Conservation (phyloP, 2,329 filamentous ascomycete species). For the Botryotinia calthae region DNA sequence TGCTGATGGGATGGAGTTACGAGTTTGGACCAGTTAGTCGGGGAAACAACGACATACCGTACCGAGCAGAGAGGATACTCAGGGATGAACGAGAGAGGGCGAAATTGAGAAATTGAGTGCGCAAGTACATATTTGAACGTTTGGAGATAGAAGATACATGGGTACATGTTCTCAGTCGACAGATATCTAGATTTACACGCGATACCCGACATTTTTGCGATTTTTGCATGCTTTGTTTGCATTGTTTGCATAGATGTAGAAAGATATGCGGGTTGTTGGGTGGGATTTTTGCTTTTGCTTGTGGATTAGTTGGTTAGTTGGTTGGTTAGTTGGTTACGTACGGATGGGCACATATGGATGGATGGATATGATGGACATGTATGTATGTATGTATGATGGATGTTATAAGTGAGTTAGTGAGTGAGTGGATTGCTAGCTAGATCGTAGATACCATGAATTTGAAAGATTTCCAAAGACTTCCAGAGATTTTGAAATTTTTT, state of each 20-base stretch:
- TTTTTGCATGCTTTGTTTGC: not conserved
- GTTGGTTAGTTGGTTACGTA: not conserved
- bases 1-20: not conserved
- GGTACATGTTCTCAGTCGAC: not conserved
- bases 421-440: no score
- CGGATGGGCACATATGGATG: no score
- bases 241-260: not conserved
- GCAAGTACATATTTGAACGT: not conserved
- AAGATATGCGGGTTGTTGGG: not conserved
- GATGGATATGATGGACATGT: no score
- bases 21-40: not conserved
- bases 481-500: no score
- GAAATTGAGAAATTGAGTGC: not conserved
- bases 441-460: not conserved
- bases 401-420: no score
- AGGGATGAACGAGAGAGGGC: no score
- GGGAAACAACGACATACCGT: not conserved
- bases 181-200: not conserved
- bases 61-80: not conserved
- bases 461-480: no score
- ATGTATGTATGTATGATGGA: no score
- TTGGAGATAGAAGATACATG: not conserved
- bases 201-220: not conserved
- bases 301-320: not conserved
- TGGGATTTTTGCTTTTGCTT: not conserved